Percentiles rank a stretch among this genome's conserved stretches.
Evolutionary conservation across 257 asterid genomes (phyloP).

Genomic region (Plantago ovata): DNA sequence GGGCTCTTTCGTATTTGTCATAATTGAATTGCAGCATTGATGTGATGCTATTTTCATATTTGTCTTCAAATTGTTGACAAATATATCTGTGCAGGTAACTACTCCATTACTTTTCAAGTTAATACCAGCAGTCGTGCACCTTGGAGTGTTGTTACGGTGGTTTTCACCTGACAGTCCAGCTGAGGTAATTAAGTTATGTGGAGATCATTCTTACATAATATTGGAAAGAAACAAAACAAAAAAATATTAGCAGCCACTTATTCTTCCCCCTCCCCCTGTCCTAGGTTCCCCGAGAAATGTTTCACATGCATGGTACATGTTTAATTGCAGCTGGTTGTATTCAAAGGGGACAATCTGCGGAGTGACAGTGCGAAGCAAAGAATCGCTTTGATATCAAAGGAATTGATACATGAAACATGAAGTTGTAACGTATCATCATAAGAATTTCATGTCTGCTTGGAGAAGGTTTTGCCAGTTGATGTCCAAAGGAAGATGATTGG

Average conservation of each 20-base stretch:
- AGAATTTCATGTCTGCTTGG: conserved; percentile 14
- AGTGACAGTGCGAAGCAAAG: conserved; percentile 86
- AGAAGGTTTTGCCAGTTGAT: conserved; percentile 18
- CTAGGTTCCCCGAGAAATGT: too few species aligned
- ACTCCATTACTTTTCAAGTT: conserved; percentile 94
- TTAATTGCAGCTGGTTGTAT: conserved; percentile 66
- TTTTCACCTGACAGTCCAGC: conserved; percentile 71
- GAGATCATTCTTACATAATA: not conserved
- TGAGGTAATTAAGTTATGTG: conserved; percentile 51
- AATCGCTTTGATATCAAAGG: conserved; percentile 75
- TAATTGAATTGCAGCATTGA: not conserved
- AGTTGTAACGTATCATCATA: conserved; percentile 11
- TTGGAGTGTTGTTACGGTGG: conserved; percentile 89
- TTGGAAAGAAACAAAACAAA: not conserved
- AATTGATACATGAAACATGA: conserved; percentile 53
- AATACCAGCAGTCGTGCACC: conserved; percentile 93
- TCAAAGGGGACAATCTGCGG: conserved; percentile 69
- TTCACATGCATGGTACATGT: not conserved
- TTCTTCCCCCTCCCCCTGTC: not conserved
- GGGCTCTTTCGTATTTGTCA: too few species aligned
- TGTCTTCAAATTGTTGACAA: conserved; percentile 1
- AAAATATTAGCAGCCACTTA: not conserved
- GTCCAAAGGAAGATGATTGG: conserved; percentile 16
- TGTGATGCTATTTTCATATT: not conserved
- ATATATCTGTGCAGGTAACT: conserved; percentile 56